Evolutionary conservation across 176 grass and related monocot genomes (phyloP).

Genomic region (Carex cristatella): DNA sequence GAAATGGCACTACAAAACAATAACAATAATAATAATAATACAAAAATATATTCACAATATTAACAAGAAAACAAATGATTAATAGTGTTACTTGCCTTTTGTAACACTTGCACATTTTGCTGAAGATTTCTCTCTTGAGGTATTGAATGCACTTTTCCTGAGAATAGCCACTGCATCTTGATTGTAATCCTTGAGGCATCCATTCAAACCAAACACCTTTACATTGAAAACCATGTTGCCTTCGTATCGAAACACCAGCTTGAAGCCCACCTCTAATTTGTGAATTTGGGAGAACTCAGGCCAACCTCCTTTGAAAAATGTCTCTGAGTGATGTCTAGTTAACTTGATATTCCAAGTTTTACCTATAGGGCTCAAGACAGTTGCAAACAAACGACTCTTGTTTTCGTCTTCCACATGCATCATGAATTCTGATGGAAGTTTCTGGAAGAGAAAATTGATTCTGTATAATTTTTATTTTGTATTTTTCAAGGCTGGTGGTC

Average conservation of each 20-base stretch:
- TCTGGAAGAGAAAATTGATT: constrained; percentile 1
- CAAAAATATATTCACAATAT: too few relatives aligned
- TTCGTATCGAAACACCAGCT: constrained; percentile 20
- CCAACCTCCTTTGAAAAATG: constrained; percentile 11
- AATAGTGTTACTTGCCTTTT: background rate
- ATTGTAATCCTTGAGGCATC: constrained; percentile 20
- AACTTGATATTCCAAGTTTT: constrained; percentile 7
- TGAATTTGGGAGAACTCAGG: constrained; percentile 4
- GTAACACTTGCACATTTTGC: background rate
- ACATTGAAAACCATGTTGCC: constrained; percentile 20
- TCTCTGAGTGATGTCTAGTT: background rate
- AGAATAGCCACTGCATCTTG: background rate
- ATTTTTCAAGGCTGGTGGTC: background rate
- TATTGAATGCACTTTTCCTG: background rate
- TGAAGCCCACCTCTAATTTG: background rate
- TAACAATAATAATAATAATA: background rate
- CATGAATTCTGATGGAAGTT: constrained; percentile 16
- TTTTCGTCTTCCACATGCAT: background rate
- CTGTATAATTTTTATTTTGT: background rate
- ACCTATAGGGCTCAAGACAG: constrained; percentile 2
- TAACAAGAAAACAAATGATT: background rate
- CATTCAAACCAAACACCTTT: constrained; percentile 1
- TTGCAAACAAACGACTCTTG: background rate
- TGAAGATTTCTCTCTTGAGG: background rate
- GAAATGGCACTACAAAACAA: background rate